Base-by-base conservation (phyloP, 768 basidiomycete species). In the Cyclocybe cylindracea region DNA sequence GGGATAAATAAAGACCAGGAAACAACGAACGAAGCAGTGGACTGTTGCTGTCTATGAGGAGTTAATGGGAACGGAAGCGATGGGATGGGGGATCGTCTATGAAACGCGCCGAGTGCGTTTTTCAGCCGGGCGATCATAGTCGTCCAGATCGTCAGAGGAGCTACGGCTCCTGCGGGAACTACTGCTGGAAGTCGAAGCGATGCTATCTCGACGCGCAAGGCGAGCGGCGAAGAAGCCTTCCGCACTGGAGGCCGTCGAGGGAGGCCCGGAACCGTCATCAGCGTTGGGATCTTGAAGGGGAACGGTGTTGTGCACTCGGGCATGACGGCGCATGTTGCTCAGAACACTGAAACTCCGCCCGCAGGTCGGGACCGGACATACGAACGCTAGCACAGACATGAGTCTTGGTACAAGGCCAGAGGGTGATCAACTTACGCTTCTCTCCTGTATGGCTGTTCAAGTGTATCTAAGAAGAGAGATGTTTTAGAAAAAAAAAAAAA, bases 281-380 rank as follows among this genome's bases (percentile, higher is more conserved):
- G 31, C 40, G 33, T 44, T 41, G 40, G 44, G 11, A 31, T 51
- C 56, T 7, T 24, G 45, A 24, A 50, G 13, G 19, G 42, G 16
- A n/a, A 48, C 39, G 8, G 46, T 44, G 42, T 14, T 73, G 63
- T 91, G 89, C 10, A 87, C 85, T 49, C 89, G 84, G 53, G 89
- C 84, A 66, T 92, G 90, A 51, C 90, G 78, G 55, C 90, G 86
- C 90, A 92, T 92, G 73, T 92, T 92, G 68, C 88, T 91, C 63
- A 91, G 82, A 44, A 91, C 90, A 62, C 88, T 90, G 69, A 92
- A 92, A 64, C 85, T 84, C 39, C 89, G 85, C 6, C 86, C 86
- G 70, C 90, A 92, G 52, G 80, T 81, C 56, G 85, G 81, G 46
- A 83, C 79, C 13, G 89, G 84, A 65, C 90, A 92, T 39, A 78